These are phyloP conservation scores for Pythium angustatum DNA, from an alignment of 352 stramenopile species.

Conservation along the genomic window DNA sequence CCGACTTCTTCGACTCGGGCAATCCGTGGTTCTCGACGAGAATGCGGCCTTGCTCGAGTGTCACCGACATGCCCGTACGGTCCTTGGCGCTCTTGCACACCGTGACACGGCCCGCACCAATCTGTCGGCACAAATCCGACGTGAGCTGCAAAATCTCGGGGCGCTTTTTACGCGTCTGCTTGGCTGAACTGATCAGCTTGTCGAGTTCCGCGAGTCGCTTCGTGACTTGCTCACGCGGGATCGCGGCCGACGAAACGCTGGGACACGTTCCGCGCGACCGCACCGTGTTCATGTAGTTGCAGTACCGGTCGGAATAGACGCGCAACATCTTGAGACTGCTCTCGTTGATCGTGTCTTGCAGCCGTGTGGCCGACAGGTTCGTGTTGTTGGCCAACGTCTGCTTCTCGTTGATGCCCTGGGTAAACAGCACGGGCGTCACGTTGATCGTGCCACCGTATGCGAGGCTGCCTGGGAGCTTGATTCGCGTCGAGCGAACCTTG, in stretches of 20 bases:
- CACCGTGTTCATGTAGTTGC: constrained; percentile 59
- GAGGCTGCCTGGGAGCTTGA: constrained; percentile 67
- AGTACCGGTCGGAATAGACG: constrained; percentile 75
- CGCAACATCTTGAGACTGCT: constrained; percentile 68
- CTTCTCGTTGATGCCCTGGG: constrained; percentile 93
- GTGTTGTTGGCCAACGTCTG: constrained; percentile 92
- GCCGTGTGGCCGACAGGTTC: constrained; percentile 65
- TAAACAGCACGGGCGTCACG: constrained; percentile 78
- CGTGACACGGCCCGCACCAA: constrained; percentile 90
- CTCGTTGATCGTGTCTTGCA: constrained; percentile 86
- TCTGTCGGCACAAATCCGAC: constrained; percentile 72
- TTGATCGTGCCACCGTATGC: constrained; percentile 60
- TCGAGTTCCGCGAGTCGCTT: constrained; percentile 61
- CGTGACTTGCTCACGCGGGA: constrained; percentile 56
- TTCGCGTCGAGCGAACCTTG: constrained; percentile 71
- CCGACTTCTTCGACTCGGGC: constrained; percentile 69
- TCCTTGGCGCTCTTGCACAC: constrained; percentile 99
- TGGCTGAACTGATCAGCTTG: constrained; percentile 66
- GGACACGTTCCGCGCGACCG: constrained; percentile 36
- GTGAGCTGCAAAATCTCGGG: constrained; percentile 85
- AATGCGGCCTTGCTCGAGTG: constrained; percentile 92
- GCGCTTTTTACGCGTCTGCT: constrained; percentile 79
- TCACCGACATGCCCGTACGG: constrained; percentile 97
- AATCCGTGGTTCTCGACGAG: constrained; percentile 77
- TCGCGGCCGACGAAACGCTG: constrained; percentile 17